Conservation (phyloP, 2,329 filamentous ascomycete species). For the Fonsecaea monophora region DNA sequence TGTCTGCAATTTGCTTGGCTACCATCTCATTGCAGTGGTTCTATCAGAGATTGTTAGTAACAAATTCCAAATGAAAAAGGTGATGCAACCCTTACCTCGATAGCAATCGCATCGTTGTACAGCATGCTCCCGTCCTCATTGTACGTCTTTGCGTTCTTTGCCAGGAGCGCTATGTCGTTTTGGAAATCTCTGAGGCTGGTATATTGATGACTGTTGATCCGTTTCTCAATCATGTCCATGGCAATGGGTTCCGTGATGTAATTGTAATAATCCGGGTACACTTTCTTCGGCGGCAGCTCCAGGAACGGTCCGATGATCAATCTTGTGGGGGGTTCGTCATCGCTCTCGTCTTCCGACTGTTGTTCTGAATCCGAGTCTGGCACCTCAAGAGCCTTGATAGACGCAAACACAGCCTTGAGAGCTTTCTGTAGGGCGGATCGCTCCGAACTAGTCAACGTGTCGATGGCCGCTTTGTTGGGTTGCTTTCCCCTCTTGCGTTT, state of each 20-base stretch:
- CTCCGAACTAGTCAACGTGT: slow-evolving; percentile 71
- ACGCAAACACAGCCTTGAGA: slow-evolving; percentile 77
- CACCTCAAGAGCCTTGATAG: slow-evolving; percentile 82
- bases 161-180: slow-evolving; percentile 81
- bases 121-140: slow-evolving; percentile 95
- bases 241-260: slow-evolving; percentile 92
- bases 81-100: slow-evolving; percentile 71
- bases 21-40: slow-evolving; percentile 41
- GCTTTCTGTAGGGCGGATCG: slow-evolving; percentile 81
- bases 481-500: slow-evolving; percentile 77
- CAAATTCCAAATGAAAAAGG: no score
- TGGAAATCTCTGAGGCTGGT: slow-evolving; percentile 78
- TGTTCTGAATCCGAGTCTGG: slow-evolving; percentile 63
- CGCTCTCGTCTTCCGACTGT: slow-evolving; percentile 59
- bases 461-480: slow-evolving; percentile 68
- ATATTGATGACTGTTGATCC: slow-evolving; percentile 97
- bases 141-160: slow-evolving; percentile 90
- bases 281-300: slow-evolving; percentile 83
- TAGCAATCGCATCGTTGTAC: slow-evolving; percentile 88
- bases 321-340: slow-evolving; percentile 66
- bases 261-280: slow-evolving; percentile 94
- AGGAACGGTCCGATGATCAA: slow-evolving; percentile 94
- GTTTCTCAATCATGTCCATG: slow-evolving; percentile 92
- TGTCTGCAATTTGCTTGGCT: slow-evolving; percentile 37
- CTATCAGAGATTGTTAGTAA: slow-evolving; percentile 23